Percentiles rank a stretch among this genome's conserved stretches.
Evolutionary conservation across 2,329 filamentous ascomycete genomes (phyloP).

Genomic region (Pseudonectria foliicola): DNA sequence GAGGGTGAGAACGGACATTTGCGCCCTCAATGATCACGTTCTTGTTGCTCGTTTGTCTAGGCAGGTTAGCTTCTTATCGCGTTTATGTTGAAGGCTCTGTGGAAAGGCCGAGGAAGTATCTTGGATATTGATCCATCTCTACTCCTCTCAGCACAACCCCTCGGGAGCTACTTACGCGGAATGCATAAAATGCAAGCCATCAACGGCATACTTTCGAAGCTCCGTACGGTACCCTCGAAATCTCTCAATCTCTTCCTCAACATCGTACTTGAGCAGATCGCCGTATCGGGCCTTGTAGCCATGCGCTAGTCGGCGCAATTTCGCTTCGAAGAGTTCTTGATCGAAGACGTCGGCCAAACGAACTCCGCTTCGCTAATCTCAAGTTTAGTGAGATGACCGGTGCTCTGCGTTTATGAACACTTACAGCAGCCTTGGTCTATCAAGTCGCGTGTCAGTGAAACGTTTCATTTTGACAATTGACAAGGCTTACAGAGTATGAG

Average conservation of each 20-base stretch:
- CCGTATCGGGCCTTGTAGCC: slow-evolving; percentile 62
- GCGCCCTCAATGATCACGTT: slow-evolving; percentile 63
- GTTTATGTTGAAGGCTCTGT: no score
- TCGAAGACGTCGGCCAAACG: slow-evolving; percentile 40
- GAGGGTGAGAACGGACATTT: slow-evolving; percentile 30
- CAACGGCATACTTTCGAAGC: slow-evolving; percentile 55
- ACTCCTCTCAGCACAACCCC: no score
- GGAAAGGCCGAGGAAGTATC: no score
- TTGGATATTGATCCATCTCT: no score
- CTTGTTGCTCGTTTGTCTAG: slow-evolving; percentile 49
- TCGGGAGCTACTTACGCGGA: no score
- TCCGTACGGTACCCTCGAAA: slow-evolving; percentile 53
- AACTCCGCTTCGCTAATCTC: not conserved
- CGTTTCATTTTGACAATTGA: no score
- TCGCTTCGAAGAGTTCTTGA: slow-evolving; percentile 56
- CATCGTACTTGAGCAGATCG: slow-evolving; percentile 56
- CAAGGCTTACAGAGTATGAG: no score
- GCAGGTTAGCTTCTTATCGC: no score
- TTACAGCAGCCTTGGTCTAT: no score
- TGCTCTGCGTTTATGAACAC: no score
- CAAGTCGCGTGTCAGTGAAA: no score
- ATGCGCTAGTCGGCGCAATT: slow-evolving; percentile 52
- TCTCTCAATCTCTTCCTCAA: slow-evolving; percentile 59
- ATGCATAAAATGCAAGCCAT: slow-evolving; percentile 57
- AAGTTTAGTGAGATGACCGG: no score